Percentiles rank a stretch among this genome's conserved stretches.
These are phyloP conservation scores for Kentomonas sorsogonicus DNA, from an alignment of 208 protist genomes.

Conservation along the genomic window DNA sequence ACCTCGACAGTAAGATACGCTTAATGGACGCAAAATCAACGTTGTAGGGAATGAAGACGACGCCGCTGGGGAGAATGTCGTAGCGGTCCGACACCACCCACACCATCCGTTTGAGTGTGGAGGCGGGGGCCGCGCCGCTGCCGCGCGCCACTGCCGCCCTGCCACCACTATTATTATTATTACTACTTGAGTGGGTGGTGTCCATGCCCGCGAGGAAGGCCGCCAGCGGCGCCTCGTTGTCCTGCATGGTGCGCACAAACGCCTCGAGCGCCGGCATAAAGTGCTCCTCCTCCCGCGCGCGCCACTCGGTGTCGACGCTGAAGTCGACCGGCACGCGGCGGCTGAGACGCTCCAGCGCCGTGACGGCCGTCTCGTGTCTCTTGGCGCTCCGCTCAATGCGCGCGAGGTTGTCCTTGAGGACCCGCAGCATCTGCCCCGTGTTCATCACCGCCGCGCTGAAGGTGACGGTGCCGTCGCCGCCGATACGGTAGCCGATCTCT, in stretches of 20 bases:
- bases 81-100: slow-evolving; percentile 77
- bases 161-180: no score
- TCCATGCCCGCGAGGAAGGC: slow-evolving; percentile 38
- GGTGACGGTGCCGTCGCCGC: slow-evolving; percentile 53
- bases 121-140: no score
- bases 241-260: slow-evolving; percentile 63
- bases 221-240: slow-evolving; percentile 46
- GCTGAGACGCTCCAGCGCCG: slow-evolving; percentile 57
- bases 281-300: slow-evolving; percentile 59
- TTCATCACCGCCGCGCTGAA: slow-evolving; percentile 66
- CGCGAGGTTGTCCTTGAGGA: slow-evolving; percentile 70
- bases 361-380: slow-evolving; percentile 50
- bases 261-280: slow-evolving; percentile 43
- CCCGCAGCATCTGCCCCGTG: slow-evolving; percentile 71
- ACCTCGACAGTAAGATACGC: slow-evolving; percentile 46
- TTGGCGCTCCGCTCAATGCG: slow-evolving; percentile 50
- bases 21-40: slow-evolving; percentile 81
- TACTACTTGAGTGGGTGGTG: not conserved
- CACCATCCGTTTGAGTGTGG: slow-evolving; percentile 63
- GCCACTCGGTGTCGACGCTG: slow-evolving; percentile 78
- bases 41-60: slow-evolving; percentile 74
- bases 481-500: slow-evolving; percentile 70
- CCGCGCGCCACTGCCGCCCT: no score
- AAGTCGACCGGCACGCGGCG: slow-evolving; percentile 75
- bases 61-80: slow-evolving; percentile 72